Conservation (phyloP, 768 basidiomycete species). For the Leccinum olivaceopallidum region DNA sequence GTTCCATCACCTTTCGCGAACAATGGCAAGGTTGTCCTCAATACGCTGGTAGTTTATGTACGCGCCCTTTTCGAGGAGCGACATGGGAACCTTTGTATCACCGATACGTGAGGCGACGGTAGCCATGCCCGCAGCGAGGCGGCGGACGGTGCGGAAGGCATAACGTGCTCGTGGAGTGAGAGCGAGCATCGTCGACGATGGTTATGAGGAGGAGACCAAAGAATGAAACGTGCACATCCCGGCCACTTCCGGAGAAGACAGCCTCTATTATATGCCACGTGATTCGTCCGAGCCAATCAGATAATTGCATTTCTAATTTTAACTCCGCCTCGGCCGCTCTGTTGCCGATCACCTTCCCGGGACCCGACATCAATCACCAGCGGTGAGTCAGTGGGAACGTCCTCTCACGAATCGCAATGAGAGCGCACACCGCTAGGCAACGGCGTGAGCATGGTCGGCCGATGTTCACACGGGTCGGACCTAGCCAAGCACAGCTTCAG, state of each 20-base stretch:
- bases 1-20: conserved; percentile 69
- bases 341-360: conserved; percentile 3
- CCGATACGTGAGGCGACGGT: conserved; percentile 80
- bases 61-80: conserved; percentile 74
- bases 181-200: conserved; percentile 57
- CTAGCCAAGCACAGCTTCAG: background rate
- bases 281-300: background rate
- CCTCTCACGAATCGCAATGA: background rate
- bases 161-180: conserved; percentile 53
- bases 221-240: background rate
- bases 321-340: conserved; percentile 12
- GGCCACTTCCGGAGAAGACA: background rate
- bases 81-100: conserved; percentile 90
- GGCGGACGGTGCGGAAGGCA: conserved; percentile 53
- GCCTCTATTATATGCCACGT: background rate
- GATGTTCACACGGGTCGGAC: background rate
- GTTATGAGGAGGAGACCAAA: background rate
- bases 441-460: background rate
- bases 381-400: background rate
- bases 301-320: background rate
- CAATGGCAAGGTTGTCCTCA: conserved; percentile 92
- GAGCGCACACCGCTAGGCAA: background rate
- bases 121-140: conserved; percentile 71
- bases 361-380: background rate
- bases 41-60: conserved; percentile 97